Percentiles rank a stretch among this genome's conserved stretches.
Evolutionary conservation across 1,284 basidiomycete species (phyloP).

Genomic region (Cryptococcus wingfieldii): DNA sequence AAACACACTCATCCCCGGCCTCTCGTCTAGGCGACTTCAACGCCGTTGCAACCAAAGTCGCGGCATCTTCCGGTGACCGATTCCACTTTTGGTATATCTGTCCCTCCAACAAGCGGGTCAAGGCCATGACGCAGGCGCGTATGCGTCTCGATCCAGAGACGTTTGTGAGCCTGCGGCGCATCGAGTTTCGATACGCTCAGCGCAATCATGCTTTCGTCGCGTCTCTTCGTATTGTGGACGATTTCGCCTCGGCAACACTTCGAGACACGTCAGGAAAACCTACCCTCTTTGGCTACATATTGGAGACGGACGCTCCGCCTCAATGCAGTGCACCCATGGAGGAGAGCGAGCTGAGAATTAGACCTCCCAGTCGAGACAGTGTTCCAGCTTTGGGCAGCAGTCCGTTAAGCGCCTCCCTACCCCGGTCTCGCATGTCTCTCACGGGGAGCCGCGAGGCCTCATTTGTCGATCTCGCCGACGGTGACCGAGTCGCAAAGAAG

Average conservation of each 20-base stretch:
- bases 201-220: slow-evolving; percentile 29
- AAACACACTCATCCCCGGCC: background rate
- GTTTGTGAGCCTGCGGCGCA: slow-evolving; percentile 37
- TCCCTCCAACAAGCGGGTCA: slow-evolving; percentile 22
- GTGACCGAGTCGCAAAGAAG: background rate
- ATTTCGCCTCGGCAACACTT: background rate
- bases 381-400: background rate
- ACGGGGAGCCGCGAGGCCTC: background rate
- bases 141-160: slow-evolving; percentile 36
- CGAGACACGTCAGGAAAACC: slow-evolving; percentile 12
- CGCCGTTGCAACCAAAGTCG: background rate
- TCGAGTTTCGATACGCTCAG: slow-evolving; percentile 36
- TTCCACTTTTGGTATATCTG: slow-evolving; percentile 47
- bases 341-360: too few relatives aligned
- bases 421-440: background rate
- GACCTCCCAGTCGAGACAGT: background rate
- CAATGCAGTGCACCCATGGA: slow-evolving; percentile 25
- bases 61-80: slow-evolving; percentile 7
- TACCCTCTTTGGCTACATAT: slow-evolving; percentile 39
- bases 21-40: background rate
- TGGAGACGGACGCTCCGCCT: slow-evolving; percentile 41
- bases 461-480: background rate
- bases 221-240: slow-evolving; percentile 34
- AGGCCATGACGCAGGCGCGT: slow-evolving; percentile 21
- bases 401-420: background rate